phyloP scores from a whole-genome alignment of 768 basidiomycete genomes.

The Fibroporia radiculosa region DNA sequence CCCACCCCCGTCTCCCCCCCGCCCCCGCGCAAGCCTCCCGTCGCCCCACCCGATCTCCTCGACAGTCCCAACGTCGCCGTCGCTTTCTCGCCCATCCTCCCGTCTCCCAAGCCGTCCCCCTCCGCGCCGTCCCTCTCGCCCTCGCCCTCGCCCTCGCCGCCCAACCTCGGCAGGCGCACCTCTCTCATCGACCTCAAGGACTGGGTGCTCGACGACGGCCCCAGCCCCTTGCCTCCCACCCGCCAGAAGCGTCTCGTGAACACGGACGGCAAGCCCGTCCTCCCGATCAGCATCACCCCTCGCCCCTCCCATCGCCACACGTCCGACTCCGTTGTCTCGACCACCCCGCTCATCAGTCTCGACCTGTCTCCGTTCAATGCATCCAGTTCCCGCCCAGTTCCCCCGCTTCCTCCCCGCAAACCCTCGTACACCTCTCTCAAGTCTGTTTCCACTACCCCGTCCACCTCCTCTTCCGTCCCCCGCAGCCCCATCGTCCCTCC shows the following conservation, averaged over 20 bases:
- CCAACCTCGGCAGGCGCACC: slow-evolving; percentile 30
- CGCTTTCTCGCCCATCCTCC: slow-evolving; percentile 34
- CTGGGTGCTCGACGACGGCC: slow-evolving; percentile 63
- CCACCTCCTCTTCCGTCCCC: slow-evolving; percentile 23
- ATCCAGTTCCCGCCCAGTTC: slow-evolving; percentile 24
- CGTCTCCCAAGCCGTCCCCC: slow-evolving; percentile 15
- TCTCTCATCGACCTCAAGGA: slow-evolving; percentile 68
- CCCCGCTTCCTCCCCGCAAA: slow-evolving; percentile 63
- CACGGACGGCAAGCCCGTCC: neutral
- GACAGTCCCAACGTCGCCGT: slow-evolving; percentile 41
- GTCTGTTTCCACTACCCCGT: slow-evolving; percentile 29
- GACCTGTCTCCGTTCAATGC: slow-evolving; percentile 38
- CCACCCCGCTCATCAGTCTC: slow-evolving; percentile 50
- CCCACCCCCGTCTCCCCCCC: slow-evolving; percentile 8
- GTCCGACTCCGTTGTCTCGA: slow-evolving; percentile 16
- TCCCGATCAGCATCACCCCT: neutral
- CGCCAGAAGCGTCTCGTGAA: slow-evolving; percentile 1
- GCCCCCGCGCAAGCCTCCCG: slow-evolving; percentile 6
- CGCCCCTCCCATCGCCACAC: slow-evolving; percentile 12
- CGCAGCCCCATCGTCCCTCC: slow-evolving; percentile 12
- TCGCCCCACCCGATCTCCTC: slow-evolving; percentile 27
- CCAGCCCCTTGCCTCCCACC: slow-evolving; percentile 17
- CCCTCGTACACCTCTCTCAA: slow-evolving; percentile 44
- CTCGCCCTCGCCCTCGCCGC: slow-evolving; percentile 21
- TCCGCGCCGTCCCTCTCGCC: slow-evolving; percentile 9